Percentiles rank a stretch among this genome's conserved stretches.
Evolutionary conservation across 78 protist genomes (phyloP).

Genomic region (slime mould (Dictyostelium discoideum)): DNA sequence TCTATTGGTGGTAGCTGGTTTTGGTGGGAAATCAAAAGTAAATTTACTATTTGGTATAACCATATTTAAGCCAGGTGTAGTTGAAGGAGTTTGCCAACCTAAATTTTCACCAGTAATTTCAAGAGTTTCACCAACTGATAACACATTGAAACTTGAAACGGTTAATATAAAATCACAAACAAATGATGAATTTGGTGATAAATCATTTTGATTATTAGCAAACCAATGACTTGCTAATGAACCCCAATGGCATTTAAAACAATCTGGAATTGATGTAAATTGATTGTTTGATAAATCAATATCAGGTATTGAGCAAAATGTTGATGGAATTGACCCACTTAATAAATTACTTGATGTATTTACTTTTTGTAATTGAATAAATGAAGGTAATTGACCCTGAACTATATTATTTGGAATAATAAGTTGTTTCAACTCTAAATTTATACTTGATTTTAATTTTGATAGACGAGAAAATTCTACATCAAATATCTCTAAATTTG

Average conservation of each 20-base stretch:
- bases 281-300: neutral
- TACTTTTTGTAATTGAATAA: neutral
- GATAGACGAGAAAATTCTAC: neutral
- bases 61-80: neutral
- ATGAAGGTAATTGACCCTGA: neutral
- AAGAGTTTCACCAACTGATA: neutral
- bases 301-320: neutral
- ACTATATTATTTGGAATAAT: neutral
- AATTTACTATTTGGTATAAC: neutral
- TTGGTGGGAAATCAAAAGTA: neutral
- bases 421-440: neutral
- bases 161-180: neutral
- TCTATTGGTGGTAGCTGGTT: neutral
- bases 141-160: neutral
- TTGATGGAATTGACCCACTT: neutral
- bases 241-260: slow-evolving; percentile 5
- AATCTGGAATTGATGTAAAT: neutral
- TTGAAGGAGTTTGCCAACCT: neutral
- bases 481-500: neutral
- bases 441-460: neutral
- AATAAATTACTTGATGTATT: neutral
- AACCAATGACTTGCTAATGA: neutral
- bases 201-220: neutral
- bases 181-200: neutral
- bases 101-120: neutral